These are phyloP conservation scores for Oenanthe sinensis DNA, from an alignment of 129 eudicot genomes.

Conservation along the genomic window DNA sequence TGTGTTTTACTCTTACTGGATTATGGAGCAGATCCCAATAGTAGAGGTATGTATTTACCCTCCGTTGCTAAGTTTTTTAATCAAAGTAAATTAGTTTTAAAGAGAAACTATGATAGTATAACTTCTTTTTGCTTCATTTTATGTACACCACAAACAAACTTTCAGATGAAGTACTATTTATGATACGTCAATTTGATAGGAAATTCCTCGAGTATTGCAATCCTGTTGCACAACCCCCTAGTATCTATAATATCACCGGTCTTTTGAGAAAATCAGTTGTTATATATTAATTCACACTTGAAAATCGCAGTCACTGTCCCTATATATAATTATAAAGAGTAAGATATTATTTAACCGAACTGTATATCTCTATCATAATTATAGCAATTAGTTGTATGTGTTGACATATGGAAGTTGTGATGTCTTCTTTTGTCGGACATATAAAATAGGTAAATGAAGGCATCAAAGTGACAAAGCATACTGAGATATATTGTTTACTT, in stretches of 20 bases:
- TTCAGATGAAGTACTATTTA: neutral
- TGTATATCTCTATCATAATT: neutral
- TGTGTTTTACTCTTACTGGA: slow-evolving; percentile 82
- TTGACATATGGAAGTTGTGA: neutral
- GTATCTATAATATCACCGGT: neutral
- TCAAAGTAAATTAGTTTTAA: neutral
- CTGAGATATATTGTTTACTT: no score
- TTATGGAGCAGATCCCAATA: slow-evolving; percentile 80
- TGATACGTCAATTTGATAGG: neutral
- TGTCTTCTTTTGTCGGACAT: neutral
- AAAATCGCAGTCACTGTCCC: neutral
- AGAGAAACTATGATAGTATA: neutral
- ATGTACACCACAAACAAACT: neutral
- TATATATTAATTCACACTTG: neutral
- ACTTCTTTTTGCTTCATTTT: neutral
- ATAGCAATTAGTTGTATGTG: neutral
- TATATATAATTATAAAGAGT: neutral
- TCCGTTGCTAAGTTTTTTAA: neutral
- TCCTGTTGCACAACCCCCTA: neutral
- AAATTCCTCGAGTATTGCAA: neutral
- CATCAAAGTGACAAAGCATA: neutral
- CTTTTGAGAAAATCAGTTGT: neutral
- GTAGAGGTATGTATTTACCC: slow-evolving; percentile 49
- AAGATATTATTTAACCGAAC: neutral
- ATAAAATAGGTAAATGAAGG: neutral